Conservation (phyloP, 1,284 basidiomycete species). For the Porodaedalea pini region DNA sequence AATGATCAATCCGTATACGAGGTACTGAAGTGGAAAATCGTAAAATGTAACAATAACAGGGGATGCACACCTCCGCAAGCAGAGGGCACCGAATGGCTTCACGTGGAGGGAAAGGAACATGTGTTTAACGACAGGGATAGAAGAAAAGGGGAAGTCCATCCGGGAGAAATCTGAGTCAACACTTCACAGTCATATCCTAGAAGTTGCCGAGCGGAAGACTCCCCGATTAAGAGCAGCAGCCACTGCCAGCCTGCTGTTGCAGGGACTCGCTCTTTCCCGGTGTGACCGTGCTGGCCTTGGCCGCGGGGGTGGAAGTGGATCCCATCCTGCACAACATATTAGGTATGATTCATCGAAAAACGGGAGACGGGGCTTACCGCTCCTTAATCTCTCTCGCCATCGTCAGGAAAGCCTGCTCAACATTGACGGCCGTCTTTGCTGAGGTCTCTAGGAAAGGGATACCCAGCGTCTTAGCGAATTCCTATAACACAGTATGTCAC, state of each 20-base stretch:
- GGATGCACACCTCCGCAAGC: constrained; percentile 10
- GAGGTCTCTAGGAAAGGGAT: constrained; percentile 99
- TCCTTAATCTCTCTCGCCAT: constrained; percentile 99
- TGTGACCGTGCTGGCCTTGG: constrained; percentile 56
- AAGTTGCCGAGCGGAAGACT: neutral
- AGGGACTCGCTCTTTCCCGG: constrained; percentile 46
- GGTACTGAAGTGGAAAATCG: constrained; percentile 9
- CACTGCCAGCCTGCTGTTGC: constrained; percentile 16
- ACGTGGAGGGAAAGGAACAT: neutral
- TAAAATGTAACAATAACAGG: constrained; percentile 8
- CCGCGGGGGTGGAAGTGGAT: constrained; percentile 65
- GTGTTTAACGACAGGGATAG: neutral
- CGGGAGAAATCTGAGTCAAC: neutral
- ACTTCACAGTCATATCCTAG: neutral
- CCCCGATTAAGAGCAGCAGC: constrained; percentile 19
- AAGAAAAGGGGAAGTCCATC: constrained; percentile 4
- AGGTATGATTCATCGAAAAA: constrained; percentile 9
- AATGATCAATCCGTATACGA: constrained; percentile 17
- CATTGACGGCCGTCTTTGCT: constrained; percentile 97
- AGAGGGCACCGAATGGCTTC: constrained; percentile 1
- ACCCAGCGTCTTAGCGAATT: constrained; percentile 92
- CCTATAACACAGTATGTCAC: constrained; percentile 42
- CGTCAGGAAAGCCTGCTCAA: constrained; percentile 99
- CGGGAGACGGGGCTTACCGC: constrained; percentile 45
- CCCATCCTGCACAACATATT: constrained; percentile 57